These are phyloP conservation scores for Wickerhamiella infanticola DNA, from an alignment of 1,139 yeast species.

Conservation along the genomic window DNA sequence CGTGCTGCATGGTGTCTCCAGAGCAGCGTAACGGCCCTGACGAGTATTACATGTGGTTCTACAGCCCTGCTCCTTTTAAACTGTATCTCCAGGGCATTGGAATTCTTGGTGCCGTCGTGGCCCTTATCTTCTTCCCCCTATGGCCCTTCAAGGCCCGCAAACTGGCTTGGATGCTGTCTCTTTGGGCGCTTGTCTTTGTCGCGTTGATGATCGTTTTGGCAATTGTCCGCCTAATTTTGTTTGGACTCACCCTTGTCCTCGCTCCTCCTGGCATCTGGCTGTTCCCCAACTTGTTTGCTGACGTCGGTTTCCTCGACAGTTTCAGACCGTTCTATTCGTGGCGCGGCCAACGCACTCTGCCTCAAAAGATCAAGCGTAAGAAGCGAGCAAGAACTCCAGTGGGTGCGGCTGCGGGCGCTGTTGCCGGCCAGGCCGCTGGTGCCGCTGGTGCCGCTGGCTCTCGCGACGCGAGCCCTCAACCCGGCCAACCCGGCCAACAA, in stretches of 20 bases:
- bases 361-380: slow-evolving; percentile 18
- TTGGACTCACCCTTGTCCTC: slow-evolving; percentile 42
- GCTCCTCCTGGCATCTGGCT: slow-evolving; percentile 74
- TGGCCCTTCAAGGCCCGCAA: slow-evolving; percentile 88
- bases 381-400: slow-evolving; percentile 8
- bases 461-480: background rate
- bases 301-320: slow-evolving; percentile 85
- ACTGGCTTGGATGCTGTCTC: slow-evolving; percentile 82
- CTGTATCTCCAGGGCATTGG: slow-evolving; percentile 47
- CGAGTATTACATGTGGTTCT: slow-evolving; percentile 76
- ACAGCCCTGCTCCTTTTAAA: slow-evolving; percentile 58
- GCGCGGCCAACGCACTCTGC: slow-evolving; percentile 36
- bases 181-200: slow-evolving; percentile 59
- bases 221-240: slow-evolving; percentile 59
- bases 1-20: slow-evolving; percentile 48
- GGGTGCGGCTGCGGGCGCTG: slow-evolving; percentile 56
- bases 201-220: slow-evolving; percentile 68
- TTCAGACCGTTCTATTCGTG: slow-evolving; percentile 81
- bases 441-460: background rate
- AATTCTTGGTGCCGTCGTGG: slow-evolving; percentile 29
- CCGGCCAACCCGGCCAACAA: background rate
- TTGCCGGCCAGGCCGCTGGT: slow-evolving; percentile 32
- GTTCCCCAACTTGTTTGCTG: slow-evolving; percentile 91
- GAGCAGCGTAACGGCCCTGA: slow-evolving; percentile 66
- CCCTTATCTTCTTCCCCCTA: slow-evolving; percentile 72